Evolutionary conservation across 306 rosid species (phyloP).

Genomic region (Prosopis cineraria): DNA sequence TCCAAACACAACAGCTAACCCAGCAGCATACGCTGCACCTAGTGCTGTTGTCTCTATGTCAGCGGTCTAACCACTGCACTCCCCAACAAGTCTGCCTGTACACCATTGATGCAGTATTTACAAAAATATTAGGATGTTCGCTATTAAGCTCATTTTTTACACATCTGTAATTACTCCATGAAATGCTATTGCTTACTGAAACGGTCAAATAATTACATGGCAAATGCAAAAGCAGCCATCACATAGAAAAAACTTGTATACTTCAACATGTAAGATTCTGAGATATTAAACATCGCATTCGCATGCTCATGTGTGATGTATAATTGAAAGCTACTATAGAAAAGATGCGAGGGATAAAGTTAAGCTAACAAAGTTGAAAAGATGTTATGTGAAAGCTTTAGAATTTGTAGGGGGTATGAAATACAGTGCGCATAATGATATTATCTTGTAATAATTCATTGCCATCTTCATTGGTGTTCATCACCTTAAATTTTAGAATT

Average conservation of each 20-base stretch:
- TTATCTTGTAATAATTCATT: no score
- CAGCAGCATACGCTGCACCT: constrained; percentile 98
- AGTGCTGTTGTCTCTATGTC: constrained; percentile 93
- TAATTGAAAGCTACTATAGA: not conserved
- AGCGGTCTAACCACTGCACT: constrained; percentile 75
- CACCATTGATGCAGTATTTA: not conserved
- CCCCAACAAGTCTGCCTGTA: constrained; percentile 83
- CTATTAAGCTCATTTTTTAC: not conserved
- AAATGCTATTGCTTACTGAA: not conserved
- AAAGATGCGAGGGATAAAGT: not conserved
- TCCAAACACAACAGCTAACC: constrained; percentile 84
- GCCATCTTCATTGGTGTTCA: no score
- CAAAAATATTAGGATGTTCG: not conserved
- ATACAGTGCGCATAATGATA: no score
- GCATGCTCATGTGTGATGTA: not conserved
- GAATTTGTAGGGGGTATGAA: not conserved
- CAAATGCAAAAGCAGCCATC: no score
- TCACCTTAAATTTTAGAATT: no score
- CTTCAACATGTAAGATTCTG: not conserved
- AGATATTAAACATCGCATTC: not conserved
- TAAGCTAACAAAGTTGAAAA: not conserved
- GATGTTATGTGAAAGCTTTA: not conserved
- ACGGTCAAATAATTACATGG: not conserved
- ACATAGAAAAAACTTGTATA: no score
- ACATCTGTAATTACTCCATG: not conserved